Evolutionary conservation across 164 flowering plant genomes (phyloP).

Genomic region (Vitis amurensis): DNA sequence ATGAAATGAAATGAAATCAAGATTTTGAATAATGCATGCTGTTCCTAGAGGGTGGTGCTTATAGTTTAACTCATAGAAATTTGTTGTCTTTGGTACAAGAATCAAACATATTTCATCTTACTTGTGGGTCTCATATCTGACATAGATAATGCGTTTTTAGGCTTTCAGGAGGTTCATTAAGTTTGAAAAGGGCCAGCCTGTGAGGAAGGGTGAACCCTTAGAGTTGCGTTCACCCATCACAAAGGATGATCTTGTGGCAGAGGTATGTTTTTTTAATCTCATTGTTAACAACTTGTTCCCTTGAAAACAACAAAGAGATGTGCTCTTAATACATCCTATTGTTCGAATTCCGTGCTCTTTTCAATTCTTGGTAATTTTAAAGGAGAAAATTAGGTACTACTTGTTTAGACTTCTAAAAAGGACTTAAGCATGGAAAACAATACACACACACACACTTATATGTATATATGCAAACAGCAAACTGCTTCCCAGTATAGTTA

Average conservation of each 20-base stretch:
- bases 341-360: background rate
- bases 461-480: too few species aligned
- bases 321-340: background rate
- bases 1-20: too few species aligned
- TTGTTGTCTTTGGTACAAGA: too few species aligned
- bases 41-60: background rate
- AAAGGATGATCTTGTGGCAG: constrained; percentile 75
- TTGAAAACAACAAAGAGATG: background rate
- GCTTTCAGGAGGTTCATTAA: constrained; percentile 60
- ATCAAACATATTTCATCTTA: background rate
- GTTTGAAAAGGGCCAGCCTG: constrained; percentile 58
- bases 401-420: too few species aligned
- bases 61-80: too few species aligned
- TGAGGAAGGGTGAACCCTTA: constrained; percentile 69
- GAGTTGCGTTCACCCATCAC: constrained; percentile 76
- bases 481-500: too few species aligned
- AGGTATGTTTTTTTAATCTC: constrained; percentile 53
- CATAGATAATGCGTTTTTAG: constrained; percentile 24
- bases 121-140: background rate
- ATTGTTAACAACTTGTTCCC: background rate
- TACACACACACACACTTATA: too few species aligned
- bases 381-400: too few species aligned
- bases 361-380: background rate
- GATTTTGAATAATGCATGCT: too few species aligned
- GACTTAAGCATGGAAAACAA: too few species aligned